Evolutionary conservation across 352 stramenopile genomes (phyloP).

Genomic region (Globisporangium polare): DNA sequence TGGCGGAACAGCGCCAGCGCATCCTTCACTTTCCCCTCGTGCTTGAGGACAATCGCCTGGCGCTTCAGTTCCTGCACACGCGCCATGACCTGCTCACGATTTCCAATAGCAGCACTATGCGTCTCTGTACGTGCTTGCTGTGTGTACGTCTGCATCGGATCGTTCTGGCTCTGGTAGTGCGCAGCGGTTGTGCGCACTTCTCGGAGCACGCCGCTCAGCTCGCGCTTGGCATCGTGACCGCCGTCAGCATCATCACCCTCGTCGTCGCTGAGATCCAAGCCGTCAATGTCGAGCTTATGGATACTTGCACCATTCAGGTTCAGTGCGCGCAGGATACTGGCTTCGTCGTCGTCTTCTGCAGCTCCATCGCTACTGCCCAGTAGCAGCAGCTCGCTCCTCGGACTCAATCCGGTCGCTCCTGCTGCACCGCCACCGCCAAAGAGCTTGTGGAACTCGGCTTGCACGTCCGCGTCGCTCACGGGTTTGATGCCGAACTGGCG

Average conservation of each 20-base stretch:
- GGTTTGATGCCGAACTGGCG: constrained; percentile 74
- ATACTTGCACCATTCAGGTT: constrained; percentile 23
- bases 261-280: constrained; percentile 18
- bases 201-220: constrained; percentile 34
- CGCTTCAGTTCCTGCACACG: constrained; percentile 48
- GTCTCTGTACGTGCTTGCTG: not conserved
- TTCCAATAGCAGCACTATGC: not conserved
- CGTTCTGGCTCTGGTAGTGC: constrained; percentile 22
- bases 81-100: constrained; percentile 8
- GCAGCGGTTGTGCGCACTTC: constrained; percentile 30
- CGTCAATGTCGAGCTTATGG: constrained; percentile 24
- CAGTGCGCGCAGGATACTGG: constrained; percentile 51
- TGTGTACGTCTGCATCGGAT: not conserved
- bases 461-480: constrained; percentile 63
- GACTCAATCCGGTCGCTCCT: constrained; percentile 25
- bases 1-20: constrained; percentile 58
- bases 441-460: constrained; percentile 58
- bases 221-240: constrained; percentile 21
- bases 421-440: constrained; percentile 19
- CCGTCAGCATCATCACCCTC: constrained; percentile 14
- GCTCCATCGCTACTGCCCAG: constrained; percentile 24
- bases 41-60: constrained; percentile 52
- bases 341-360: constrained; percentile 50
- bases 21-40: constrained; percentile 42
- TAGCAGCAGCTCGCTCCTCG: constrained; percentile 43